These are phyloP conservation scores for Albophoma yamanashiensis DNA, from an alignment of 2,329 filamentous ascomycete species.

Conservation along the genomic window DNA sequence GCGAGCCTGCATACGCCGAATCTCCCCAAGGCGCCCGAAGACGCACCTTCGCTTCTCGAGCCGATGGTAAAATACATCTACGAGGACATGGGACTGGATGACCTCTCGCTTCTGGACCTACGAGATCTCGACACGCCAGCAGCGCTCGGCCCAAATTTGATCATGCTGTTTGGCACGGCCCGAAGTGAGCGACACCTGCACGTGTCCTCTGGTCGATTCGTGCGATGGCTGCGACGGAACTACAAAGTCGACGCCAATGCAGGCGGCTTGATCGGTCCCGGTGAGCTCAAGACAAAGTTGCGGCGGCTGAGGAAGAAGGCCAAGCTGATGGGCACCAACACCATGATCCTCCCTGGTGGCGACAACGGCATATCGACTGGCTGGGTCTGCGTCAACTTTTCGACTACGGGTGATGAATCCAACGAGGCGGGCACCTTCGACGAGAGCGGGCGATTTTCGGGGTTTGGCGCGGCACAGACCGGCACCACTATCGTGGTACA, in stretches of 20 bases:
- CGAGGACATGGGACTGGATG: constrained; percentile 76
- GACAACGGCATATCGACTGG: constrained; percentile 88
- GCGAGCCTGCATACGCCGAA: constrained; percentile 34
- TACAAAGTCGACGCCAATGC: constrained; percentile 67
- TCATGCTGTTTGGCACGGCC: constrained; percentile 89
- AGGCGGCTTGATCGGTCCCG: constrained; percentile 79
- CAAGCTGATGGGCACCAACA: constrained; percentile 65
- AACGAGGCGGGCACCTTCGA: constrained; percentile 33
- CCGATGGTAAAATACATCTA: constrained; percentile 69
- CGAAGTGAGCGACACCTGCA: constrained; percentile 90
- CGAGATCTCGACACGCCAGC: constrained; percentile 76
- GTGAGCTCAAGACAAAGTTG: constrained; percentile 83
- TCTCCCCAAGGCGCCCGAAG: constrained; percentile 48
- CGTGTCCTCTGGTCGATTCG: constrained; percentile 79
- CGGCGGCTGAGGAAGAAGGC: constrained; percentile 70
- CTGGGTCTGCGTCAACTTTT: constrained; percentile 92
- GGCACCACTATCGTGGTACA: constrained; percentile 47
- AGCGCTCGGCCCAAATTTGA: constrained; percentile 74
- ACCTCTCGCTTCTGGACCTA: constrained; percentile 71
- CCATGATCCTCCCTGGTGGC: constrained; percentile 49
- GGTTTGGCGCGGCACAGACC: constrained; percentile 52
- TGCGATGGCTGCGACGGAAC: constrained; percentile 69
- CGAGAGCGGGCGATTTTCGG: constrained; percentile 52
- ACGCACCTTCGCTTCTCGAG: constrained; percentile 60
- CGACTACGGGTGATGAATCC: constrained; percentile 50